A percentile compares a stretch with the other conserved stretches of the same genome.
Conservation (phyloP, 108 stramenopile genomes). For the Fragilariopsis cylindrus region DNA sequence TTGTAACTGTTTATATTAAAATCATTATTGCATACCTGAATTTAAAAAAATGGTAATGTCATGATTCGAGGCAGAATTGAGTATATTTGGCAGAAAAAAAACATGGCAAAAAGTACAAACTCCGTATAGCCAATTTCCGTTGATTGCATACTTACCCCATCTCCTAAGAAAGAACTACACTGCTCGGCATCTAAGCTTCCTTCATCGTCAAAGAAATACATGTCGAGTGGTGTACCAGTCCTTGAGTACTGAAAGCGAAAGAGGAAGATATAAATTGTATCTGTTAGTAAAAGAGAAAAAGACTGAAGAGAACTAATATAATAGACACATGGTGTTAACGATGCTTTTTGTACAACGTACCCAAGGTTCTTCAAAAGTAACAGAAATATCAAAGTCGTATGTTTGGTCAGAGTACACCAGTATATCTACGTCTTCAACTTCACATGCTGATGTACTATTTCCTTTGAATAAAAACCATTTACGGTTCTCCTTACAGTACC, state of each 20-base stretch:
- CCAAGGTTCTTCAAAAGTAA: background rate
- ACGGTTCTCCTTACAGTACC: background rate
- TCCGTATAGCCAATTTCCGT: too few relatives aligned
- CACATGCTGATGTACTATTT: background rate
- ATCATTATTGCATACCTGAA: background rate
- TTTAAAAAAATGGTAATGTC: too few relatives aligned
- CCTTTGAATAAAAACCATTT: background rate
- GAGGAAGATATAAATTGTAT: too few relatives aligned
- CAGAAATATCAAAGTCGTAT: conserved; percentile 1
- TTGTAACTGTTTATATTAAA: background rate
- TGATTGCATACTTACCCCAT: background rate
- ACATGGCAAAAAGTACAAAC: too few relatives aligned
- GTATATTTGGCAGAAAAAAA: too few relatives aligned
- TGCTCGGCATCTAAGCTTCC: background rate
- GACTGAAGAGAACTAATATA: background rate
- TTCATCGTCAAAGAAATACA: conserved; percentile 12
- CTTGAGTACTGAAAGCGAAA: too few relatives aligned
- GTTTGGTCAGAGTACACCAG: background rate
- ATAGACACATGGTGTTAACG: too few relatives aligned
- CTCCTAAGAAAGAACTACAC: background rate
- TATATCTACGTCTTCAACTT: background rate
- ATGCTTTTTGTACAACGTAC: too few relatives aligned
- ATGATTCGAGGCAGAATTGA: too few relatives aligned
- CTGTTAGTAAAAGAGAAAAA: background rate
- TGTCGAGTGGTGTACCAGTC: background rate